Conservation (phyloP, 768 basidiomycete genomes). For the Leccinum boreale region DNA sequence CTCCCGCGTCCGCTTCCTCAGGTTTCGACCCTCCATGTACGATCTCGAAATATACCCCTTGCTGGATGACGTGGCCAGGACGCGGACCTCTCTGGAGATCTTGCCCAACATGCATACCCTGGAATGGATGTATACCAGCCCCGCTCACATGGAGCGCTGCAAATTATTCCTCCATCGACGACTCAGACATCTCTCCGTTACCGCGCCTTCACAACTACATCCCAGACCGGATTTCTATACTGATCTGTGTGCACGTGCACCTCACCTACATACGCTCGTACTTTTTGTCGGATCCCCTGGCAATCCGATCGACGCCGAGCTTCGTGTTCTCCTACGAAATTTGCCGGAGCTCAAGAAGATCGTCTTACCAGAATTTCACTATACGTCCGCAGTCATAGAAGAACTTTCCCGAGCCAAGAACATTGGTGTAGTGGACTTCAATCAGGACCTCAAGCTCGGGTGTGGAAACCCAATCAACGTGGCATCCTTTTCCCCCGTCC, state of each 20-base stretch:
- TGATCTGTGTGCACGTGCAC: slow-evolving; percentile 48
- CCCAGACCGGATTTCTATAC: slow-evolving; percentile 26
- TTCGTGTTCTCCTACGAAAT: slow-evolving; percentile 37
- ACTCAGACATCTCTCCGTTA: slow-evolving; percentile 40
- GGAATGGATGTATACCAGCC: slow-evolving; percentile 39
- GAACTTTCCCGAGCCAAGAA: slow-evolving; percentile 41
- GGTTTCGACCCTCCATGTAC: slow-evolving; percentile 13
- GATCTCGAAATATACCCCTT: slow-evolving; percentile 13
- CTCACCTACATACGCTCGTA: slow-evolving; percentile 45
- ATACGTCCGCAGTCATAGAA: slow-evolving; percentile 47
- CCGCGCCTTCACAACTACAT: slow-evolving; percentile 19
- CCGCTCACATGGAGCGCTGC: slow-evolving; percentile 32
- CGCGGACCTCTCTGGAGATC: slow-evolving; percentile 49
- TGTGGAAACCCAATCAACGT: slow-evolving; percentile 45
- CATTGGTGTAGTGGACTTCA: slow-evolving; percentile 51
- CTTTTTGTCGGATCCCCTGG: slow-evolving; percentile 43
- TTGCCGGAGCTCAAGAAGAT: slow-evolving; percentile 46
- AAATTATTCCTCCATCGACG: slow-evolving; percentile 58
- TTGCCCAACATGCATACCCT: slow-evolving; percentile 54
- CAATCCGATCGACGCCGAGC: slow-evolving; percentile 37
- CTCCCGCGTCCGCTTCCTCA: slow-evolving; percentile 44
- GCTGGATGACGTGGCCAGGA: slow-evolving; percentile 53
- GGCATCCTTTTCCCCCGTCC: slow-evolving; percentile 39
- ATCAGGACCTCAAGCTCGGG: slow-evolving; percentile 47
- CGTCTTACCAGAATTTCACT: slow-evolving; percentile 49